Evolutionary conservation across 139 green algal genomes (phyloP).

Genomic region (Eudorina sp.): DNA sequence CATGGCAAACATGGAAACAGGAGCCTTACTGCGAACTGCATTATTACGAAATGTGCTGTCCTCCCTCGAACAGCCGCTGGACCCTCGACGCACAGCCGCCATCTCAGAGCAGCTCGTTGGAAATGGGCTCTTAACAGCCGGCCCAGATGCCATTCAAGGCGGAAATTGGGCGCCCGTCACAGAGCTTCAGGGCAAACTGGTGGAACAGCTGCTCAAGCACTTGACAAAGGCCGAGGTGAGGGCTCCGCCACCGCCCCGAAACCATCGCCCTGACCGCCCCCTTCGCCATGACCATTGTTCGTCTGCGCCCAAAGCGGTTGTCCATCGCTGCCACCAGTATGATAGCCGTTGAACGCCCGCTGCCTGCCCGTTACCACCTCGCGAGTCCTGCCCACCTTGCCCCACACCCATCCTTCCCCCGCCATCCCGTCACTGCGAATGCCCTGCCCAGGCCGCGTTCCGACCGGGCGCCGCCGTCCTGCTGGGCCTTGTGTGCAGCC

Average conservation of each 20-base stretch:
- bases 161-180: conserved; percentile 24
- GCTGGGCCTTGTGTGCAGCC: conserved; percentile 24
- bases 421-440: neutral
- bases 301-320: too few relatives aligned
- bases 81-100: neutral
- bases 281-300: too few relatives aligned
- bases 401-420: neutral
- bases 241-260: too few relatives aligned
- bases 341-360: too few relatives aligned
- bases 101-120: conserved; percentile 9
- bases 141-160: conserved; percentile 16
- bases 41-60: neutral
- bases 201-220: conserved; percentile 28
- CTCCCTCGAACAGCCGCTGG: conserved; percentile 25
- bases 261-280: too few relatives aligned
- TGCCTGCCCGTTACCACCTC: too few relatives aligned
- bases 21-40: neutral
- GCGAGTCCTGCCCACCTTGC: too few relatives aligned
- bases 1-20: conserved; percentile 13
- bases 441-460: conserved; percentile 25
- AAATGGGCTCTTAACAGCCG: conserved; percentile 15
- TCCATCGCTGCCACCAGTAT: too few relatives aligned
- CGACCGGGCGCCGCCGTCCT: conserved; percentile 28
- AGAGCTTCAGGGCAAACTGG: conserved; percentile 33
- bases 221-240: conserved; percentile 25